Evolutionary conservation across 148 eudicot genomes (phyloP), one percentile per base, ranked within the genome.

Genomic region (Cornus controversa): DNA sequence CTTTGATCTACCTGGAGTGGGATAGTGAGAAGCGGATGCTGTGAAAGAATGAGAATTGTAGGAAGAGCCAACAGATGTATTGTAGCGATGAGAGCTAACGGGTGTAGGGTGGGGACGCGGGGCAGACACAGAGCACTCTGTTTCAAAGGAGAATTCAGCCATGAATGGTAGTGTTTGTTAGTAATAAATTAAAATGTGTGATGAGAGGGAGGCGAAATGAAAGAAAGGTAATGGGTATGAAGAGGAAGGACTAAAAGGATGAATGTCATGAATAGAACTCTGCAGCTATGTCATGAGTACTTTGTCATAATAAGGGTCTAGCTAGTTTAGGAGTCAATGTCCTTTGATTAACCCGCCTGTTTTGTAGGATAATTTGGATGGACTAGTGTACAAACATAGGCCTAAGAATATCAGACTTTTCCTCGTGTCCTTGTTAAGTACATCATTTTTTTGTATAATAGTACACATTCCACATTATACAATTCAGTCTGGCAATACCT

Each of bases 121-220:
- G 25, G 27, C 22, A 1, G 26, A 28, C 24, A 66, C 28, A 0
- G 75, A 70, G 47, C 66, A 47, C 4, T 76, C 83, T 1, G 66
- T 66, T 24, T 75, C 76, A 37, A 47, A 71, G 6, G 79, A 80
- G 67, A 71, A 71, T 15, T 75, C 75, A 63, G 75, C 75, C 83
- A 80, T 75, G 75, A 15, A 20, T 29, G 31, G 27, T 28, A 4
- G 53, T 58, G 40, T 42, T n/a, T n/a, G n/a, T n/a, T n/a, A n/a
- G n/a, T n/a, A n/a, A n/a, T n/a, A n/a, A n/a, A n/a, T n/a, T n/a
- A n/a, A n/a, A n/a, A n/a, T n/a, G n/a, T n/a, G n/a, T n/a, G n/a
- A n/a, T n/a, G n/a, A n/a, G n/a, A n/a, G n/a, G n/a, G n/a, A n/a
- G n/a, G 27, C 26, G 25, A 20, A 68, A 60, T 9, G 36, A 23